These are phyloP conservation scores for Sphagnum tenellum DNA, from an alignment of 225 moss, liverwort and hornwort species.

Conservation along the genomic window DNA sequence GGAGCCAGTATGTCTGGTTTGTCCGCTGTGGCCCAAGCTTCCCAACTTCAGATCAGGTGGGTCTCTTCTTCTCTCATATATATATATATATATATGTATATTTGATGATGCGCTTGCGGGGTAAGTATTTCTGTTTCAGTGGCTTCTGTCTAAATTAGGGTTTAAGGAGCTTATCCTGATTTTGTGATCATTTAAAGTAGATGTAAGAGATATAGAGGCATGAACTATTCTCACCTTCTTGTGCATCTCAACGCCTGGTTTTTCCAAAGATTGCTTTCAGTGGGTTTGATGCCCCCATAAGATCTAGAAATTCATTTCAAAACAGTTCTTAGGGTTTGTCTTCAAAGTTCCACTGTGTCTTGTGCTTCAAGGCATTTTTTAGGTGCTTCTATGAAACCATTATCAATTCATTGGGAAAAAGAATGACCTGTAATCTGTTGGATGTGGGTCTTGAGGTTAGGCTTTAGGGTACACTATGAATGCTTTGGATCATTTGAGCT, in stretches of 20 bases:
- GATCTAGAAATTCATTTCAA: too few species aligned
- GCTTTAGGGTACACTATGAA: too few species aligned
- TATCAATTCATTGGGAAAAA: not conserved
- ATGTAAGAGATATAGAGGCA: not conserved
- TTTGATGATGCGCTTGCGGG: not conserved
- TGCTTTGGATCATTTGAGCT: not conserved
- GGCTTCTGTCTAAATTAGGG: not conserved
- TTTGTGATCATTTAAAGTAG: not conserved
- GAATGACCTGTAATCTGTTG: not conserved
- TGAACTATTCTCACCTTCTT: not conserved
- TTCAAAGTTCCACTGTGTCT: not conserved
- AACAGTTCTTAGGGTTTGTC: not conserved
- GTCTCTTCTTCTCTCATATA: not conserved
- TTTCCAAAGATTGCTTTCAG: too few species aligned
- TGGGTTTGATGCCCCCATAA: too few species aligned
- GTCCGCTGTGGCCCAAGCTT: slow-evolving; percentile 34
- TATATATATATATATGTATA: not conserved
- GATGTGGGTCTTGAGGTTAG: not conserved
- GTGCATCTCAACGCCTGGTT: not conserved
- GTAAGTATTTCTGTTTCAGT: not conserved
- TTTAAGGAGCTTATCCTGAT: slow-evolving; percentile 4
- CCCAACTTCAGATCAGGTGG: slow-evolving; percentile 43
- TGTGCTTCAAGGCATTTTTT: not conserved
- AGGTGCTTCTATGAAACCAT: not conserved
- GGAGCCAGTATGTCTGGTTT: slow-evolving; percentile 48